Percentiles rank a stretch among this genome's conserved stretches.
Evolutionary conservation across 306 rosid genomes (phyloP).

Genomic region (Acacia crassicarpa): DNA sequence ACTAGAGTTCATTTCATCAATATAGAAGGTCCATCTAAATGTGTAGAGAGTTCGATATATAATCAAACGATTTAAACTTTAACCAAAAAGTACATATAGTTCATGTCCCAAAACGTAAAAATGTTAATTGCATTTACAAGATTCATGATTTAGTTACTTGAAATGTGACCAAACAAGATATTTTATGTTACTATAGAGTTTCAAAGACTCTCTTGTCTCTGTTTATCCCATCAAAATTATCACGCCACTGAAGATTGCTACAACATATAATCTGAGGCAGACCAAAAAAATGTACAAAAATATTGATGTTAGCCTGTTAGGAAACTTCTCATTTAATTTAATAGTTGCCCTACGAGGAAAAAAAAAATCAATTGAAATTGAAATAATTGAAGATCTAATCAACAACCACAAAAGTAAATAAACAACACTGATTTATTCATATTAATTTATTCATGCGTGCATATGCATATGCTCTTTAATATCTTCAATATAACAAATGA

Average conservation of each 20-base stretch:
- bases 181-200: neutral
- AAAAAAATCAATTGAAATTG: neutral
- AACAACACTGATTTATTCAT: neutral
- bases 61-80: neutral
- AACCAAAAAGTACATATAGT: neutral
- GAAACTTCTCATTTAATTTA: neutral
- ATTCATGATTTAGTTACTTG: neutral
- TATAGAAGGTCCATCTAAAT: neutral
- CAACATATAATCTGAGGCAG: neutral
- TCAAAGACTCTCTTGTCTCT: neutral
- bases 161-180: neutral
- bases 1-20: neutral
- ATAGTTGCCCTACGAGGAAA: neutral
- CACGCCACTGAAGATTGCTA: neutral
- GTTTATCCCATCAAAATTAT: neutral
- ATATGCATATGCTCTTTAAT: neutral
- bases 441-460: neutral
- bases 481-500: neutral
- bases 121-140: neutral
- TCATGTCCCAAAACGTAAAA: neutral
- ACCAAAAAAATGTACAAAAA: neutral
- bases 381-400: neutral
- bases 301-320: neutral
- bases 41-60: neutral
- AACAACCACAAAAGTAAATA: neutral